These are phyloP conservation scores for Boletus fagicola DNA, from an alignment of 768 basidiomycete species.

Conservation along the genomic window DNA sequence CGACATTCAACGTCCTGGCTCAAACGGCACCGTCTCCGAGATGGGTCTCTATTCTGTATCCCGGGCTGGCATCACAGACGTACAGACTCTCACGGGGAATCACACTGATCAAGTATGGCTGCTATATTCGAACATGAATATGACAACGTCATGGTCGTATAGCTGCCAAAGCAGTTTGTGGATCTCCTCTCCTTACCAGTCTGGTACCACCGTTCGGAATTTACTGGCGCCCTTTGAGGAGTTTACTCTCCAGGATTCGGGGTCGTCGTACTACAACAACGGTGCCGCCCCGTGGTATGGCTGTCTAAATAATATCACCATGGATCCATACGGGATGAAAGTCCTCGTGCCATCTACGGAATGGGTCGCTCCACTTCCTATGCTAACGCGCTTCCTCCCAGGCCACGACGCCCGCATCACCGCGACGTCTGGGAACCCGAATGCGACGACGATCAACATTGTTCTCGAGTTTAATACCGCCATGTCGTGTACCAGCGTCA, in stretches of 20 bases:
- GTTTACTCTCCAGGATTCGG: constrained; percentile 67
- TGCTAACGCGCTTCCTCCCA: constrained; percentile 75
- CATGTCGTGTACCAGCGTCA: constrained; percentile 76
- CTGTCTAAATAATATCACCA: constrained; percentile 62
- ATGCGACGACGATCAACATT: constrained; percentile 59
- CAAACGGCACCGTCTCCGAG: constrained; percentile 76
- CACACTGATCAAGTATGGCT: constrained; percentile 76
- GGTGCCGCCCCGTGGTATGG: constrained; percentile 65
- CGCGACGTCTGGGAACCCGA: constrained; percentile 39
- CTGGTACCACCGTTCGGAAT: constrained; percentile 64
- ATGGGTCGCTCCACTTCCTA: constrained; percentile 72
- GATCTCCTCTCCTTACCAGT: constrained; percentile 78
- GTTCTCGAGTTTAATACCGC: constrained; percentile 71
- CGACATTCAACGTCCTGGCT: constrained; percentile 76
- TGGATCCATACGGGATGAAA: constrained; percentile 81
- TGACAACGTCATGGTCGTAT: constrained; percentile 59
- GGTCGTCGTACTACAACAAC: constrained; percentile 59
- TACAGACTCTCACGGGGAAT: constrained; percentile 63
- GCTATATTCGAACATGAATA: constrained; percentile 83
- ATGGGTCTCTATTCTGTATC: constrained; percentile 86
- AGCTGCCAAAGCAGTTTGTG: constrained; percentile 58
- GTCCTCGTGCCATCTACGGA: constrained; percentile 64
- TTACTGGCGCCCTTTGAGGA: constrained; percentile 81
- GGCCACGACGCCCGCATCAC: constrained; percentile 82
- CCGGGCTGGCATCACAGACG: constrained; percentile 54